Percentiles rank a stretch among this genome's conserved stretches.
phyloP scores from a whole-genome alignment of 208 protist genomes.

The Trypanosoma avium region DNA sequence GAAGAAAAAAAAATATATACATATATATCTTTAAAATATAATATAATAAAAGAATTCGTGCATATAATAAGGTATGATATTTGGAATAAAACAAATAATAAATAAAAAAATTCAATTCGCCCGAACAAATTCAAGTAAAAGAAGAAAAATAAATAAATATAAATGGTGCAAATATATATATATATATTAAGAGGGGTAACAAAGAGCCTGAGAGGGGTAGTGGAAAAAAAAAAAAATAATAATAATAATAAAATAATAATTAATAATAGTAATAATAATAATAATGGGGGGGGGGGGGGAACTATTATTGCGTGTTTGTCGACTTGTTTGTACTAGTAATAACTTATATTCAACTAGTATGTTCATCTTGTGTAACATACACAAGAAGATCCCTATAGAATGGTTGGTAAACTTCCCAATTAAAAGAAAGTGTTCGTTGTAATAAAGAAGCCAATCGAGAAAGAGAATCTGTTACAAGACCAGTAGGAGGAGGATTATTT shows the following conservation, averaged over 20 bases:
- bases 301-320: too few species aligned
- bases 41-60: slow-evolving; percentile 17
- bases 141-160: background rate
- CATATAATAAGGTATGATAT: too few species aligned
- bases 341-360: background rate
- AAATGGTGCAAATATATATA: too few species aligned
- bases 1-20: slow-evolving; percentile 13
- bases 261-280: slow-evolving; percentile 33
- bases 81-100: too few species aligned
- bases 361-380: slow-evolving; percentile 1
- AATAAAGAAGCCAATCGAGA: slow-evolving; percentile 35
- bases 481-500: slow-evolving; percentile 44
- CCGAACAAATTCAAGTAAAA: too few species aligned
- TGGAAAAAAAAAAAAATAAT: slow-evolving; percentile 11
- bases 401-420: slow-evolving; percentile 77
- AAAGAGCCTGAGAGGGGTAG: too few species aligned
- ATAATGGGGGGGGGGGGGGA: too few species aligned
- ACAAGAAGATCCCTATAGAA: slow-evolving; percentile 54
- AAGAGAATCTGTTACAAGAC: slow-evolving; percentile 61
- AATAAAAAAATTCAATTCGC: too few species aligned
- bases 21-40: slow-evolving; percentile 8
- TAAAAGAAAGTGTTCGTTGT: slow-evolving; percentile 48
- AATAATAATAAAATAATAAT: too few species aligned
- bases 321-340: background rate
- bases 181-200: too few species aligned